Evolutionary conservation across 345 rosid species (phyloP), one percentile per base, ranked within the genome.

Genomic region (Microcos paniculata): DNA sequence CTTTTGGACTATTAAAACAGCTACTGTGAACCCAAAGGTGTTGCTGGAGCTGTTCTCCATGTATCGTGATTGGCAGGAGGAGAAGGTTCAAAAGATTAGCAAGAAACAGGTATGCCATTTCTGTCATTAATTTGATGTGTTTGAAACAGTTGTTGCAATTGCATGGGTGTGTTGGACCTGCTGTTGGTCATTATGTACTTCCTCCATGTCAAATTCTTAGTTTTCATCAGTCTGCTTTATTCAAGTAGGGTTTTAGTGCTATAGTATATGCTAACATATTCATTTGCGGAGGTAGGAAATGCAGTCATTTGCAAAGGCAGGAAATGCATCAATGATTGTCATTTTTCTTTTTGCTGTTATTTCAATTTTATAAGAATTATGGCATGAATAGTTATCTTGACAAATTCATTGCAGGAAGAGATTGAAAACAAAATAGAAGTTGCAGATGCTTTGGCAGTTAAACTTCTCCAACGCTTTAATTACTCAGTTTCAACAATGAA

Each of bases 391-490:
- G 59, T 67, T 15, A 46, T 70, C 26, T 68, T 78, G 49, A 62
- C 45, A 73, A 59, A 61, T 24, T 76, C 21, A 24, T 72, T 86
- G 68, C 86, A 96, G 99, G 99, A 92, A 82, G 98, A 87, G 70
- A 80, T 92, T 66, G 99, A 93, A 83, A 90, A 92, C 90, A 90
- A 87, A 87, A 93, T 93, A 73, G 97, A 96, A 87, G 91, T 93
- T 49, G 94, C 87, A 3, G 98, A 96, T 87, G 98, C 97, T 78
- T 86, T 96, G 91, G 89, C 97, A 13, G 78, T 87, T 71, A 93
- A 96, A 87, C 97, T 96, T 74, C 82, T 87, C 70, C 94, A 92
- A 82, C 86, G 98, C 24, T 92, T 85, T 83, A 88, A 88, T 78
- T 65, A 87, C 83, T 92, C 99, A 0, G 92, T 80, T 51, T 91